These are phyloP conservation scores for Phytopythium litorale DNA, from an alignment of 352 stramenopile species.

Conservation along the genomic window DNA sequence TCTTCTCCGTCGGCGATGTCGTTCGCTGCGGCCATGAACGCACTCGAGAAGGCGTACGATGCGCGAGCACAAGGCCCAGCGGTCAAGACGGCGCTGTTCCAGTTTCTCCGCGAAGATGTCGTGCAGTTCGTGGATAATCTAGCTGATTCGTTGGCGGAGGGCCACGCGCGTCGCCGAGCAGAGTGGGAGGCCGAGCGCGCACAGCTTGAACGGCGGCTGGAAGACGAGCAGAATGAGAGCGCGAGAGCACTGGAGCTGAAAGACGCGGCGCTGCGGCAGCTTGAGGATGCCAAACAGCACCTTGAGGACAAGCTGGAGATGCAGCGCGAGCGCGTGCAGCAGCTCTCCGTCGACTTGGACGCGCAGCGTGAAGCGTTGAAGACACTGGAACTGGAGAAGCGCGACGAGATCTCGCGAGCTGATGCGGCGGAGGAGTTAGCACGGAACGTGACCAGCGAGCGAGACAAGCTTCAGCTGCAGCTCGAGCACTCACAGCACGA, in stretches of 20 bases:
- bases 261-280: conserved; percentile 33
- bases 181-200: conserved; percentile 25
- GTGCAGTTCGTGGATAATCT: conserved; percentile 49
- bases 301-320: conserved; percentile 52
- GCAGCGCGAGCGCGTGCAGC: conserved; percentile 31
- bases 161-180: conserved; percentile 15
- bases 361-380: conserved; percentile 28
- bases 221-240: conserved; percentile 35
- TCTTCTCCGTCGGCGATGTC: not conserved
- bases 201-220: conserved; percentile 32
- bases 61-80: conserved; percentile 50
- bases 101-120: conserved; percentile 57
- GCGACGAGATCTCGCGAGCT: conserved; percentile 18
- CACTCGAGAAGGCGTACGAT: conserved; percentile 58
- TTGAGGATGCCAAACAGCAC: conserved; percentile 42
- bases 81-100: conserved; percentile 64
- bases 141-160: conserved; percentile 32
- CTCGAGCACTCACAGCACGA: conserved; percentile 43
- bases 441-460: conserved; percentile 31
- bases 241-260: conserved; percentile 45
- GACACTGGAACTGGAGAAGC: conserved; percentile 33
- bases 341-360: conserved; percentile 33
- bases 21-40: conserved; percentile 37
- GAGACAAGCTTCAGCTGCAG: conserved; percentile 49
- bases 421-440: conserved; percentile 26